These are phyloP conservation scores for Malassezia slooffiae DNA, from an alignment of 1,284 basidiomycete species.

Conservation along the genomic window DNA sequence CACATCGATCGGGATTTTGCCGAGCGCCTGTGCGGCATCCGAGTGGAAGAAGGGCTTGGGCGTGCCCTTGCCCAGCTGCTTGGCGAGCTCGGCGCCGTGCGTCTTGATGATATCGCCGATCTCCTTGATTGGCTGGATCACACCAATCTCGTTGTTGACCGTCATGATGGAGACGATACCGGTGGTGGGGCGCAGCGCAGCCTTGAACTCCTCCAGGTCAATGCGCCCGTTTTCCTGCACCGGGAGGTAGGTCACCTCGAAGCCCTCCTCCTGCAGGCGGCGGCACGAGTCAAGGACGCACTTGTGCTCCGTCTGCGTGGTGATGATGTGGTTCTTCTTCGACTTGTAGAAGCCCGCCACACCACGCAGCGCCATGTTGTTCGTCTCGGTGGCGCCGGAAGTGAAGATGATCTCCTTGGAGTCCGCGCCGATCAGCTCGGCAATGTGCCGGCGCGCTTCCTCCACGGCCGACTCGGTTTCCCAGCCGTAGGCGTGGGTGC, in stretches of 20 bases:
- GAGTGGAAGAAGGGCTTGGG: slow-evolving; percentile 77
- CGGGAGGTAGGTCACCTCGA: slow-evolving; percentile 93
- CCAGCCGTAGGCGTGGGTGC: slow-evolving; percentile 98
- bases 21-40: slow-evolving; percentile 90
- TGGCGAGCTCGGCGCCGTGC: slow-evolving; percentile 56
- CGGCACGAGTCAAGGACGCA: slow-evolving; percentile 97
- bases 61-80: slow-evolving; percentile 51
- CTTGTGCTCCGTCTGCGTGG: slow-evolving; percentile 70
- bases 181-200: slow-evolving; percentile 69
- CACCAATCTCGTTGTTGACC: slow-evolving; percentile 98
- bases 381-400: slow-evolving; percentile 93
- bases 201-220: slow-evolving; percentile 63
- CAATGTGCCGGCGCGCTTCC: slow-evolving; percentile 78
- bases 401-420: slow-evolving; percentile 95
- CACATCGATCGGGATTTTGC: slow-evolving; percentile 59
- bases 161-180: slow-evolving; percentile 90
- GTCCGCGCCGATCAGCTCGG: slow-evolving; percentile 83
- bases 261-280: slow-evolving; percentile 87
- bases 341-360: slow-evolving; percentile 65
- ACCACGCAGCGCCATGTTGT: slow-evolving; percentile 97
- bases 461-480: slow-evolving; percentile 92
- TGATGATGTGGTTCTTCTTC: slow-evolving; percentile 53
- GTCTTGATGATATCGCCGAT: slow-evolving; percentile 68
- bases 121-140: slow-evolving; percentile 92
- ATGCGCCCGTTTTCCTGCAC: slow-evolving; percentile 79